Evolutionary conservation across 2,329 filamentous ascomycete species (phyloP), one percentile per base, ranked within the genome.

Genomic region (Fusarium sororula): DNA sequence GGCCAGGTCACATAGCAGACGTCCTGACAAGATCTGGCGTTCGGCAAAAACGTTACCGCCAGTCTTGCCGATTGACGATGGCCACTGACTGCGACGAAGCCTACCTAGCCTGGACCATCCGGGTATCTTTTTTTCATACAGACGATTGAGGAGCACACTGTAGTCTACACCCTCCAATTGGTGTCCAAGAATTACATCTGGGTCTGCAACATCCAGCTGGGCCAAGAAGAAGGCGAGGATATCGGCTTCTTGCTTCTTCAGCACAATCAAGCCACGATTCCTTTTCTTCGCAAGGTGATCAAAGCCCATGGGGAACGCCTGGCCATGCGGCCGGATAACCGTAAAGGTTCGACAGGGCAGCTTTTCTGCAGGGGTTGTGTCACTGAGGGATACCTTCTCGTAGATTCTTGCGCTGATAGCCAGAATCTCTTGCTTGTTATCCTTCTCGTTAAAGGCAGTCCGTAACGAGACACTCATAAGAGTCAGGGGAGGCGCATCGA

Each of bases 141-240:
- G 86, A 57, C 96, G 92, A 80, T 90, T 97, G 32, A 99, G 86
- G 17, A 99, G 86, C 64, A 98, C 91, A 76, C 95, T 97, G 81
- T 97, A 97, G 81, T 99, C 96, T 8, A 98, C 95, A 78, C 97
- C 96, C 82, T 99, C 96, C n/a, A 99, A 88, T 78, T 97, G 93
- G 82, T 99, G 96, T 18, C 96, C 96, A 75, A 98, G 88, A 41
- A 99, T 89, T 37, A 98, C 95, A 85, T 99, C 96, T 1, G 96
- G 96, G 78, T 99, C 96, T 69, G 93, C 92, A 37, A 92, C 89
- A 78, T 97, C 94, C 44, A 99, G 88, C 77, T 98, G 91, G 6
- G 95, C 95, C 71, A 99, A 85, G 81, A 99, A 97, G 81, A 95
- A 94, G 75, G 92, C 93, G 12, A 99, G 87, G 41, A 99, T 89